Evolutionary conservation across 495 filamentous ascomycete genomes (phyloP), one percentile per base, ranked within the genome.

Genomic region (Tetracladium setigerum): DNA sequence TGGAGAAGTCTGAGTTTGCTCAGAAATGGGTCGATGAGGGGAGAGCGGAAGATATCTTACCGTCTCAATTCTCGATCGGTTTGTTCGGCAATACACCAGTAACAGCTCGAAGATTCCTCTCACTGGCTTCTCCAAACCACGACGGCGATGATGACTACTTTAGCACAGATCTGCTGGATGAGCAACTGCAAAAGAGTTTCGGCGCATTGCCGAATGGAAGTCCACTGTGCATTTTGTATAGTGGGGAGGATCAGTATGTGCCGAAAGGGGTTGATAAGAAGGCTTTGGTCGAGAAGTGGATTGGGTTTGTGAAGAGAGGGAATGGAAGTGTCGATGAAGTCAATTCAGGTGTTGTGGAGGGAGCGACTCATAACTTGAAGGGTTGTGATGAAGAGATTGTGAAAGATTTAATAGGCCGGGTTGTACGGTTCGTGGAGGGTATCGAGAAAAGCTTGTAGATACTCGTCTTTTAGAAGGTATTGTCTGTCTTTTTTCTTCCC

Each of bases 81-180:
- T 73, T 80, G 30, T 74, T 73, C 22, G 22, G 22, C 7, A 60
- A 66, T 7, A 68, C 70, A 2, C 80, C 83, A 2, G 65, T 90
- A 9, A 79, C 81, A 13, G 87, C 86, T 1, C 65, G 71, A 37
- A 60, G 91, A 48, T 90, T 85, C 73, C 59, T 79, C 22, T 78
- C 79, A 46, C 69, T 96, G 17, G 74, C 71, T 6, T 80, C 73
- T 33, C 70, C 72, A 1, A 72, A 73, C 64, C 75, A 22, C 56
- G 79, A 63, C 50, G 83, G 86, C 11, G 82, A 83, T 39, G 91
- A 98, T 64, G 92, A 97, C 62, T 84, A 85, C 52, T 98, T 96
- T 67, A 87, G 83, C 48, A 84, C 84, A 6, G 87, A 91, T 61
- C 66, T 95, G 38, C 59, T 62, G 0, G 81, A 86, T 39, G 63